Evolutionary conservation across 73 alveolate genomes (phyloP).

Genomic region (Paramecium tetraurelia): DNA sequence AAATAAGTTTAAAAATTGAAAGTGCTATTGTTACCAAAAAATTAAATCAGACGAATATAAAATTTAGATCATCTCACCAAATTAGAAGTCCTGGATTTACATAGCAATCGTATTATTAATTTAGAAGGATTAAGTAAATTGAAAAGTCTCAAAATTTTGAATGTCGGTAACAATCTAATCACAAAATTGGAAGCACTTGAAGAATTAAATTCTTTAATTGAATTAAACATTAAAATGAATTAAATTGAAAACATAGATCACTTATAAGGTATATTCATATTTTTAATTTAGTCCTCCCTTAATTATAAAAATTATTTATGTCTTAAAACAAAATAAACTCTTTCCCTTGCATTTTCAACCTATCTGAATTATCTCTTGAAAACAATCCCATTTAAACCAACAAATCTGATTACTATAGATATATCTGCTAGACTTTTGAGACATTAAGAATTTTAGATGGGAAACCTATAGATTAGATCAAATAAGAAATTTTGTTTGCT

Average conservation of each 20-base stretch:
- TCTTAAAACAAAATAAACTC: conserved; percentile 63
- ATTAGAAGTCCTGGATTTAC: conserved; percentile 82
- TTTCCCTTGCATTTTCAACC: conserved; percentile 59
- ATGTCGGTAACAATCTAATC: conserved; percentile 76
- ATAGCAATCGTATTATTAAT: conserved; percentile 74
- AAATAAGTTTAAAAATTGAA: conserved; percentile 75
- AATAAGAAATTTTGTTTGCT: conserved; percentile 29
- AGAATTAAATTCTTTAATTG: conserved; percentile 68
- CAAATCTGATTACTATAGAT: not conserved
- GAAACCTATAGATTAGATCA: conserved; percentile 36
- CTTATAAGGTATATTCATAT: conserved; percentile 58
- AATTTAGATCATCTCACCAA: conserved; percentile 70
- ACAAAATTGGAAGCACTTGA: conserved; percentile 71
- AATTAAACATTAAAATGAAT: conserved; percentile 76
- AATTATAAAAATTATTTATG: conserved; percentile 70
- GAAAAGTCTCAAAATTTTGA: conserved; percentile 71
- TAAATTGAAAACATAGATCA: conserved; percentile 73
- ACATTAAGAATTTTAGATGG: conserved; percentile 38
- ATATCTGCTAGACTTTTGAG: not conserved
- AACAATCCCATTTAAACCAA: conserved; percentile 64
- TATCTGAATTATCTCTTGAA: conserved; percentile 74
- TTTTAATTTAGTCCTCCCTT: conserved; percentile 59
- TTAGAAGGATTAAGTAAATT: conserved; percentile 73
- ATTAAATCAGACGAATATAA: conserved; percentile 70
- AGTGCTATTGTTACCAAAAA: conserved; percentile 79